Conservation (phyloP, 306 rosid genomes). For the Styphnolobium japonicum region DNA sequence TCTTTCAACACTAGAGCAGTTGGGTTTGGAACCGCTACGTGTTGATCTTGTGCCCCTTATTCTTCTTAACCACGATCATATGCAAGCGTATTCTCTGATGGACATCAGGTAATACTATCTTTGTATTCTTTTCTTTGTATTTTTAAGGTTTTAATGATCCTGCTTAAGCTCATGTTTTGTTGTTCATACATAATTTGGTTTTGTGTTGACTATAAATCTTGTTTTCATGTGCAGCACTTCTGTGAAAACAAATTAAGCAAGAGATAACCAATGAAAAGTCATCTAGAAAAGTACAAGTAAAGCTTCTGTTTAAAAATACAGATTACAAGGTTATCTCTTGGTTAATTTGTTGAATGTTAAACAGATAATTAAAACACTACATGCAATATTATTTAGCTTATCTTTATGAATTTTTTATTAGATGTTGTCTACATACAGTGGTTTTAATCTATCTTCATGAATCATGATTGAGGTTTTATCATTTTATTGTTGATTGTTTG, state of each 20-base stretch:
- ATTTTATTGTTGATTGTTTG: background rate
- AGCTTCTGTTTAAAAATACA: too few species aligned
- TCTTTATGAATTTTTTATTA: background rate
- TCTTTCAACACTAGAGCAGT: conserved; percentile 80
- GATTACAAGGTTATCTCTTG: too few species aligned
- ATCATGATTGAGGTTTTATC: background rate
- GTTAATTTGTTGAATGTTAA: too few species aligned
- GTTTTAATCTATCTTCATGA: background rate
- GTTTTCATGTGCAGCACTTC: background rate
- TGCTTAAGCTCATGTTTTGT: background rate
- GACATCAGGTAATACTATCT: conserved; percentile 76
- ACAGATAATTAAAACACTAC: background rate
- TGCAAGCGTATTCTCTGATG: conserved; percentile 99
- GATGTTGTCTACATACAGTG: background rate
- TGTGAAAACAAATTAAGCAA: too few species aligned
- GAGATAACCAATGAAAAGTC: too few species aligned
- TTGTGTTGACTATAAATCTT: background rate
- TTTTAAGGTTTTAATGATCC: background rate
- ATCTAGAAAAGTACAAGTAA: too few species aligned
- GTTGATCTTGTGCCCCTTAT: conserved; percentile 97
- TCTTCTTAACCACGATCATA: conserved; percentile 91
- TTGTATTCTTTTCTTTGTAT: conserved; percentile 14
- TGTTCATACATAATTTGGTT: background rate
- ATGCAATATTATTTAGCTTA: background rate
- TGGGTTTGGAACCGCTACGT: conserved; percentile 90